Evolutionary conservation across 2,329 filamentous ascomycete genomes (phyloP).

Genomic region (Pseudovirgaria hyperparasitica): DNA sequence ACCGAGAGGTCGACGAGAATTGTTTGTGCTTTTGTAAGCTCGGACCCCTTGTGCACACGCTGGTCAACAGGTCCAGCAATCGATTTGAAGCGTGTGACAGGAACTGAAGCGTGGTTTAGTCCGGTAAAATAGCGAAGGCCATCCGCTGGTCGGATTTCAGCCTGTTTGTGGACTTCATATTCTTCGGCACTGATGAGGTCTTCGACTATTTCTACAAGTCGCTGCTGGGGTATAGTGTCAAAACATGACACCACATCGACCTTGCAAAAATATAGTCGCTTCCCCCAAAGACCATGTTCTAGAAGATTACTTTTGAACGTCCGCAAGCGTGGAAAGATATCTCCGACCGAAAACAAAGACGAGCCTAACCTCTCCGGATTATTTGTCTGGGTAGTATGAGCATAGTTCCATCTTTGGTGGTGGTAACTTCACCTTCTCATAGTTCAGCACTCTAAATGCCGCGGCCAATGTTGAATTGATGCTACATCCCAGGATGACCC

Average conservation of each 20-base stretch:
- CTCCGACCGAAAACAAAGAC: conserved; percentile 67
- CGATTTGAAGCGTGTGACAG: conserved; percentile 26
- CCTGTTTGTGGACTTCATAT: conserved; percentile 65
- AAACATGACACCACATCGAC: conserved; percentile 87
- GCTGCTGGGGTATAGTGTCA: conserved; percentile 81
- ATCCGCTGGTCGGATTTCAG: conserved; percentile 49
- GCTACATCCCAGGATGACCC: conserved; percentile 44
- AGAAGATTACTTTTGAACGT: conserved; percentile 46
- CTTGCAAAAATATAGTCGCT: conserved; percentile 72
- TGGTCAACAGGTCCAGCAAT: conserved; percentile 15
- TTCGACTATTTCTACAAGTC: conserved; percentile 55
- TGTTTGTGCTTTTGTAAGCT: conserved; percentile 40
- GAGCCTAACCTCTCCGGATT: conserved; percentile 54
- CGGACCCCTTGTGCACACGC: conserved; percentile 17
- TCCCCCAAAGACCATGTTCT: conserved; percentile 17
- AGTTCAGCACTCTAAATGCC: conserved; percentile 62
- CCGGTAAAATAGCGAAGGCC: conserved; percentile 18
- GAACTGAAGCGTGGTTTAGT: conserved; percentile 17
- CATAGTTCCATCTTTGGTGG: neutral
- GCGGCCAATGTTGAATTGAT: conserved; percentile 62
- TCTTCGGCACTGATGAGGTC: conserved; percentile 40
- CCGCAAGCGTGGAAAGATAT: conserved; percentile 64
- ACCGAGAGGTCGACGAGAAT: conserved; percentile 64
- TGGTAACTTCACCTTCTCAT: conserved; percentile 51
- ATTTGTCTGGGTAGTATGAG: conserved; percentile 13